phyloP scores from a whole-genome alignment of 208 protist genomes.

The Crithidia expoeki region DNA sequence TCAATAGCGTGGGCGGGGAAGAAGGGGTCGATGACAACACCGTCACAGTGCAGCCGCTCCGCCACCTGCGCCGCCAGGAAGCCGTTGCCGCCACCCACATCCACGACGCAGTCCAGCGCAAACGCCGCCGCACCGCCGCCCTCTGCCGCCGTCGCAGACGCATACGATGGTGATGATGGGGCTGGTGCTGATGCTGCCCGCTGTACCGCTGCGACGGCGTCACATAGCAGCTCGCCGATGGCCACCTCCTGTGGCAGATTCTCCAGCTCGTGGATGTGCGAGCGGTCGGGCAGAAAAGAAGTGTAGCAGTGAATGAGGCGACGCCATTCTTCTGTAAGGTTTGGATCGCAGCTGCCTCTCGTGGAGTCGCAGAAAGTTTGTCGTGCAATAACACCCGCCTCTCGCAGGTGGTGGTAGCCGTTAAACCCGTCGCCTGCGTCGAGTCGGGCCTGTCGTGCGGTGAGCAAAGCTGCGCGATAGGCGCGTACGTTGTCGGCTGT shows the following conservation, averaged over 20 bases:
- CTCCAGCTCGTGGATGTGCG: conserved; percentile 78
- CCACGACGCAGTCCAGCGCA: conserved; percentile 53
- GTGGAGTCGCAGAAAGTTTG: conserved; percentile 19
- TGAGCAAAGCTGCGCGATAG: conserved; percentile 12
- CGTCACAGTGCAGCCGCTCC: conserved; percentile 63
- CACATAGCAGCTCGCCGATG: conserved; percentile 66
- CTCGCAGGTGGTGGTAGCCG: conserved; percentile 20
- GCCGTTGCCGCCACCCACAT: conserved; percentile 84
- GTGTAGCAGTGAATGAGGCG: conserved; percentile 72
- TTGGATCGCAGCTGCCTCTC: not conserved
- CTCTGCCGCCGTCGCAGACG: no score
- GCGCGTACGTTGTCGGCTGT: not conserved
- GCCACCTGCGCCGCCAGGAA: conserved; percentile 74
- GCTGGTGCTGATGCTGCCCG: not conserved
- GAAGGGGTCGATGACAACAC: conserved; percentile 75
- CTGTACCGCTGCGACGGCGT: conserved; percentile 17
- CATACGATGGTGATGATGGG: no score
- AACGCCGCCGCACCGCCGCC: conserved; percentile 13
- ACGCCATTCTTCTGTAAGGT: conserved; percentile 26
- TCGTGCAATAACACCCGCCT: conserved; percentile 36
- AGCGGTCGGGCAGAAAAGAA: conserved; percentile 71
- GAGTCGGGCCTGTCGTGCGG: conserved; percentile 18
- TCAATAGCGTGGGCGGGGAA: conserved; percentile 77
- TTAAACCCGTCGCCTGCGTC: conserved; percentile 5
- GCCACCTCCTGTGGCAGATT: conserved; percentile 86